phyloP scores from a whole-genome alignment of 768 basidiomycete genomes.

The Rhizopogon salebrosus region DNA sequence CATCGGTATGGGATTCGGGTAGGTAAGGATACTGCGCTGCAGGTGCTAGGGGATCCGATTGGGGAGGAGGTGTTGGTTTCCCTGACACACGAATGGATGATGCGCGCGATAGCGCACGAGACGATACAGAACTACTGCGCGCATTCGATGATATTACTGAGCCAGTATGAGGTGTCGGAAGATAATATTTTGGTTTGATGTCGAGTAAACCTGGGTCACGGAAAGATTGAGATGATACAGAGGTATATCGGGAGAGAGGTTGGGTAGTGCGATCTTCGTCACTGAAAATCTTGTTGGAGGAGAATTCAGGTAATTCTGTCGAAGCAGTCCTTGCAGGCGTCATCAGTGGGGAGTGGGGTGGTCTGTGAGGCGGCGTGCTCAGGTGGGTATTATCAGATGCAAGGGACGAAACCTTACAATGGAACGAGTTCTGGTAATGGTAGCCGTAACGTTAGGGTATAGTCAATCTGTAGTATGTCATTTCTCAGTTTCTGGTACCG shows the following conservation, averaged over 20 bases:
- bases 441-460: slow-evolving; percentile 7
- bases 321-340: not conserved
- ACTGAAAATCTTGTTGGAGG: not conserved
- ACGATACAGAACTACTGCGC: slow-evolving; percentile 5
- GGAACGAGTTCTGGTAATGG: not conserved
- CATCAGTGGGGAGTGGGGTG: not conserved
- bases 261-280: not conserved
- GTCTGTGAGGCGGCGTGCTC: not conserved
- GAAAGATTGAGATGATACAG: not conserved
- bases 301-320: not conserved
- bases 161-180: not conserved
- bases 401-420: not conserved
- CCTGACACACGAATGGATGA: slow-evolving; percentile 13
- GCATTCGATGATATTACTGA: not conserved
- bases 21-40: slow-evolving; percentile 47
- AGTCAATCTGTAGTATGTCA: slow-evolving; percentile 2
- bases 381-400: not conserved
- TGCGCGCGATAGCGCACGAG: not conserved
- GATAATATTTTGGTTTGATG: not conserved
- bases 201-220: not conserved
- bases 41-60: slow-evolving; percentile 44
- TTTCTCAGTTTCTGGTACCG: not conserved
- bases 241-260: not conserved
- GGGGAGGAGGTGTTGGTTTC: slow-evolving; percentile 37
- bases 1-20: slow-evolving; percentile 40